phyloP scores from a whole-genome alignment of 805 yeast species.

The Wickerhamomyces sydowiorum region DNA sequence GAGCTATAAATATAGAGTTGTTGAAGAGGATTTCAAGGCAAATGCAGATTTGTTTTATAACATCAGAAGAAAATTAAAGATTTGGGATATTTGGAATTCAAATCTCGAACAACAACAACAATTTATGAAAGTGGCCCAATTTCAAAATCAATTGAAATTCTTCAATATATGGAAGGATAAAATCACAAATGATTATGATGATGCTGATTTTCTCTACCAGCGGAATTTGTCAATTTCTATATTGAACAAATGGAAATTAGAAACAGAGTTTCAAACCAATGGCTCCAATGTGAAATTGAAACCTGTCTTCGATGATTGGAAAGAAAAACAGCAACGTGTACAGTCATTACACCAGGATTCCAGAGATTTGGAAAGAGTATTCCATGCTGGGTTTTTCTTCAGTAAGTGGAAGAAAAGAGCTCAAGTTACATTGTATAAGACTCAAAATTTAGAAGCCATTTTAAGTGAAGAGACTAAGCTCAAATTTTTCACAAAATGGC shows the following conservation, averaged over 20 bases:
- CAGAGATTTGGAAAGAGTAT: constrained; percentile 9
- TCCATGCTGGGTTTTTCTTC: constrained; percentile 21
- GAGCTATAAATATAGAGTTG: constrained; percentile 7
- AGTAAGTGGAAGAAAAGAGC: constrained; percentile 14
- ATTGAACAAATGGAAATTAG: constrained; percentile 11
- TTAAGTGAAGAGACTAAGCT: background rate
- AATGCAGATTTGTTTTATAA: constrained; percentile 16
- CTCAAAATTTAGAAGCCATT: background rate
- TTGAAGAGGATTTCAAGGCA: constrained; percentile 12
- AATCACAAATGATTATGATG: background rate
- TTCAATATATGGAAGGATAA: constrained; percentile 13
- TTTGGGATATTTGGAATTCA: constrained; percentile 16
- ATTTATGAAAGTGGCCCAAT: constrained; percentile 9
- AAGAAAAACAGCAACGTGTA: background rate
- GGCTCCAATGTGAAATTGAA: background rate
- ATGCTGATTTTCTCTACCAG: constrained; percentile 5
- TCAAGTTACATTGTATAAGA: background rate
- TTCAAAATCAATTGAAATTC: constrained; percentile 8
- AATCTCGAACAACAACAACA: constrained; percentile 7
- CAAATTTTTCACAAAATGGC: background rate
- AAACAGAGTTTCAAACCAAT: background rate
- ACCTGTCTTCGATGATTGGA: constrained; percentile 10
- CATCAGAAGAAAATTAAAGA: constrained; percentile 9
- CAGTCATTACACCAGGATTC: constrained; percentile 8
- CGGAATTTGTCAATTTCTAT: background rate